Evolutionary conservation across 345 rosid genomes (phyloP), one percentile per base, ranked within the genome.

Genomic region (Syzygium jambos): DNA sequence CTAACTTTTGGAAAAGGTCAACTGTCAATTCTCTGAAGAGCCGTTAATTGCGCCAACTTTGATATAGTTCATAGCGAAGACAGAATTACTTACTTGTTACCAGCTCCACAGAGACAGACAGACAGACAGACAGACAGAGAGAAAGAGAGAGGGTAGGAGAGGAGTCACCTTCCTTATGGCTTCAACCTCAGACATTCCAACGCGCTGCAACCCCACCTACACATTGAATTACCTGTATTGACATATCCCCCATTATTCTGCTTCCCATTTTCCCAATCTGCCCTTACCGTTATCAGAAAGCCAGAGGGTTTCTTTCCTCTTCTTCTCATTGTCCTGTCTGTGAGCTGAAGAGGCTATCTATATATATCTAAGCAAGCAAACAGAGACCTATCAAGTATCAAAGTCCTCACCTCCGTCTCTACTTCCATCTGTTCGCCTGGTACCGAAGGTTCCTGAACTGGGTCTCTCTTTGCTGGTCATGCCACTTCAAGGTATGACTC

Each of bases 131-230:
- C 78, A 17, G 57, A 53, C 41, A 43, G 73, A 87, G 25, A 89
- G 85, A 59, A 73, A 41, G 65, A 63, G 88, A 88, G 65, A 13
- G 92, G 93, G 93, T 92, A 88, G 94, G 90, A 89, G 95, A 92
- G 92, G 91, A 91, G 95, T 94, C 95, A 90, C 87, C 93, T 86
- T 95, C 95, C 89, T 87, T 54, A 88, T 91, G 94, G 94, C 95
- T 94, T 95, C 94, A 88, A 73, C 82, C 82, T 19, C 49, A 73
- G 82, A 91, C 88, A 90, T 85, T 89, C 91, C 88, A 90, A 80
- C 88, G 87, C 80, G 85, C 89, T 87, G 43, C 65, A 86, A 84
- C 91, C 90, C 89, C 87, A 63, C 54, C 85, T 30, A 11, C 78
- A 49, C 25, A 86, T 78, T 23, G 85, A 51, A 90, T 85, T 86